A percentile compares a stretch with the other conserved stretches of the same genome.
Evolutionary conservation across 2,329 filamentous ascomycete genomes (phyloP).

Genomic region (Sordariomycetes sp.): DNA sequence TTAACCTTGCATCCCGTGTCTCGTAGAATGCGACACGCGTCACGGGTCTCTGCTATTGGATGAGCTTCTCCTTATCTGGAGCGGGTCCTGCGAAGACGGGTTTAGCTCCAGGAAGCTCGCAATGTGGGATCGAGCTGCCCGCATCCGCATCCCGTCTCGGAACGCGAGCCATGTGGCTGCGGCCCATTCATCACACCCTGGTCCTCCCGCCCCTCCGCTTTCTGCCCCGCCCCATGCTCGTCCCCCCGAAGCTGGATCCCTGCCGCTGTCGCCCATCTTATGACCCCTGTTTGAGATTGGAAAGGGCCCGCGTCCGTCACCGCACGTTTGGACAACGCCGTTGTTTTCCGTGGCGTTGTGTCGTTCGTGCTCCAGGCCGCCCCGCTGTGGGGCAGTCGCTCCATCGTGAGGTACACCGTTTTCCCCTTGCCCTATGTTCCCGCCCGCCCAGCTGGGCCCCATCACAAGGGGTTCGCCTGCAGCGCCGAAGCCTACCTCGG

Average conservation of each 20-base stretch:
- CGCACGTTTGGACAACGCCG: neutral
- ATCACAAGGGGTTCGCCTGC: neutral
- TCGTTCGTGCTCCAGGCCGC: neutral
- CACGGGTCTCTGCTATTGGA: neutral
- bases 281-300: neutral
- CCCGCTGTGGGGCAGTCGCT: neutral
- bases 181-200: neutral
- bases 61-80: neutral
- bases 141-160: neutral
- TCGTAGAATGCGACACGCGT: neutral
- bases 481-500: neutral
- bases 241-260: neutral
- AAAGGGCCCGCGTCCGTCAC: neutral
- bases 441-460: neutral
- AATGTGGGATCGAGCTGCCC: neutral
- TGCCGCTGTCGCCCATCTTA: neutral
- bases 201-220: neutral
- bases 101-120: neutral
- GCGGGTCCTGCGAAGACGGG: neutral
- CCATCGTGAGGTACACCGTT: neutral
- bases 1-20: neutral
- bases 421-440: neutral
- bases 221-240: neutral
- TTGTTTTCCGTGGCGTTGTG: neutral
- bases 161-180: neutral